A percentile compares a stretch with the other conserved stretches of the same genome.
Conservation (phyloP, 352 stramenopile genomes). For the Blastocystis hominis region DNA sequence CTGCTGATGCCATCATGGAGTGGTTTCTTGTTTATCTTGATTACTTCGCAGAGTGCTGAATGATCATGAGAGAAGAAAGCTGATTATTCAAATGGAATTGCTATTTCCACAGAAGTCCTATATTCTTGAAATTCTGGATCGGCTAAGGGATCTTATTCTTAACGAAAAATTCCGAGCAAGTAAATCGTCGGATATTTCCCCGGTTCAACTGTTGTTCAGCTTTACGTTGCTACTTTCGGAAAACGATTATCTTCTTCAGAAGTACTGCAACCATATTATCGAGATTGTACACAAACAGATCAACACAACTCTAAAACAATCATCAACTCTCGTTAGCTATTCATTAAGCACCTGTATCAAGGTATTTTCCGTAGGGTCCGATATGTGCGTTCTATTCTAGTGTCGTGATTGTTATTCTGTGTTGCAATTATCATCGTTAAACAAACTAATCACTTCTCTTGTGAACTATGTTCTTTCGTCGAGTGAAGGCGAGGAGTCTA, state of each 20-base stretch:
- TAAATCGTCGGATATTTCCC: neutral
- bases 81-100: slow-evolving; percentile 26
- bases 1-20: neutral
- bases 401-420: neutral
- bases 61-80: slow-evolving; percentile 39
- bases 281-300: neutral
- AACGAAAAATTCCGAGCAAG: neutral
- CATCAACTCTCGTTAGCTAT: neutral
- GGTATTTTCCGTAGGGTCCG: slow-evolving; percentile 5
- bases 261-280: neutral
- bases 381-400: neutral
- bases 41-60: slow-evolving; percentile 16
- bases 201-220: slow-evolving; percentile 8
- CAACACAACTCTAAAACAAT: neutral
- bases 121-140: neutral
- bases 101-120: slow-evolving; percentile 16
- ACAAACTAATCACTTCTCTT: neutral
- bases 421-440: neutral
- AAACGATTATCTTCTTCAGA: neutral
- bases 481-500: neutral
- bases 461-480: neutral
- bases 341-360: neutral
- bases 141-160: neutral
- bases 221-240: slow-evolving; percentile 36
- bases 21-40: neutral